Evolutionary conservation across 139 green algal species (phyloP).

Genomic region (Closterium sp.): DNA sequence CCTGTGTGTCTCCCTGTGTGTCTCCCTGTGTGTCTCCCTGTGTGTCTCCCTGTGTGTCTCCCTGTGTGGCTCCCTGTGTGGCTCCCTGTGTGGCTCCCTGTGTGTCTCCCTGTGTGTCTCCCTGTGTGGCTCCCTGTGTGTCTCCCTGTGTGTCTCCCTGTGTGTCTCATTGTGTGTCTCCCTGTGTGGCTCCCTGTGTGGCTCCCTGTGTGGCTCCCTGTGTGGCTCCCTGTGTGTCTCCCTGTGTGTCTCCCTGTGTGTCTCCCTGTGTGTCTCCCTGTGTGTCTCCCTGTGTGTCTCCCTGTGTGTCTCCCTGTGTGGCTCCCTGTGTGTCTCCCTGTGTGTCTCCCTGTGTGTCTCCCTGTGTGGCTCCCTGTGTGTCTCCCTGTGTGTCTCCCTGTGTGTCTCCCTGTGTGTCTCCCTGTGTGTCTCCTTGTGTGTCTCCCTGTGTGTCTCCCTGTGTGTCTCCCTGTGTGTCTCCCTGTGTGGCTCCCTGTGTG

Average conservation of each 20-base stretch:
- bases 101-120: background rate
- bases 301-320: too few relatives aligned
- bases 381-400: background rate
- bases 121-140: too few relatives aligned
- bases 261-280: background rate
- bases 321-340: too few relatives aligned
- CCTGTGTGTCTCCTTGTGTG: background rate
- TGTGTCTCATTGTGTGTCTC: background rate
- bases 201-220: too few relatives aligned
- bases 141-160: background rate
- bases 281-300: background rate
- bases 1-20: background rate
- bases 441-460: too few relatives aligned
- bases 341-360: background rate
- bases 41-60: background rate
- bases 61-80: background rate
- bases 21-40: background rate
- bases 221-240: background rate
- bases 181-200: background rate
- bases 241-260: background rate
- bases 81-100: too few relatives aligned
- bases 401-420: background rate
- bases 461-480: background rate
- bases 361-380: too few relatives aligned
- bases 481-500: too few relatives aligned